phyloP scores from a whole-genome alignment of 129 eudicot species.

The Artemisia annua region DNA sequence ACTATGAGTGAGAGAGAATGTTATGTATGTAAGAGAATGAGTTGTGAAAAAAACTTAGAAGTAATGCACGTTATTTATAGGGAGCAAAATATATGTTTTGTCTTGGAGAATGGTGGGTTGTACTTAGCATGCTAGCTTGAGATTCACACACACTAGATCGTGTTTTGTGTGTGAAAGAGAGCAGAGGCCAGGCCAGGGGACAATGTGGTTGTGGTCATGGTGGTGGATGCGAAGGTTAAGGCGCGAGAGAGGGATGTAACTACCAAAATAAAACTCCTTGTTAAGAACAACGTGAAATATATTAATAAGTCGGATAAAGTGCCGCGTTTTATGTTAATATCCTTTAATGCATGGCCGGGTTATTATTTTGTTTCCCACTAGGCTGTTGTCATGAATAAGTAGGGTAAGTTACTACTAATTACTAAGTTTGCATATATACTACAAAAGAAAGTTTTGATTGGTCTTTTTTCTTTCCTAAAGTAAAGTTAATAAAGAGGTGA shows the following conservation, averaged over 20 bases:
- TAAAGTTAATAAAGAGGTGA: no score
- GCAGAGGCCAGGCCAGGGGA: neutral
- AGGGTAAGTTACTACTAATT: no score
- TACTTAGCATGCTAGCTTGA: slow-evolving; percentile 4
- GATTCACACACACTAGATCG: slow-evolving; percentile 27
- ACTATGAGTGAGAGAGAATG: neutral
- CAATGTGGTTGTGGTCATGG: slow-evolving; percentile 7
- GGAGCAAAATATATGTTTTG: slow-evolving; percentile 5
- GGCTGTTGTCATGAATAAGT: slow-evolving; percentile 5
- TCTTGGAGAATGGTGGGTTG: slow-evolving; percentile 13
- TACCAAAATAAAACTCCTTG: neutral
- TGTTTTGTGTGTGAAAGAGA: slow-evolving; percentile 25
- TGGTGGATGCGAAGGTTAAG: slow-evolving; percentile 34
- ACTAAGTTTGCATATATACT: no score
- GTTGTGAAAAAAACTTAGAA: slow-evolving; percentile 18
- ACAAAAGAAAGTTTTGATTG: no score
- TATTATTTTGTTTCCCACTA: slow-evolving; percentile 12
- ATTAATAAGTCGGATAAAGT: slow-evolving; percentile 19
- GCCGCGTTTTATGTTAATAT: slow-evolving; percentile 28
- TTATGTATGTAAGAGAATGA: slow-evolving; percentile 1
- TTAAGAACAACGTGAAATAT: slow-evolving; percentile 20
- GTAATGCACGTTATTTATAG: slow-evolving; percentile 27
- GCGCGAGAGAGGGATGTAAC: slow-evolving; percentile 33
- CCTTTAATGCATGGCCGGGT: neutral
- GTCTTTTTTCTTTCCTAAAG: no score